phyloP scores from a whole-genome alignment of 257 asterid genomes.

The Ilex asprella region DNA sequence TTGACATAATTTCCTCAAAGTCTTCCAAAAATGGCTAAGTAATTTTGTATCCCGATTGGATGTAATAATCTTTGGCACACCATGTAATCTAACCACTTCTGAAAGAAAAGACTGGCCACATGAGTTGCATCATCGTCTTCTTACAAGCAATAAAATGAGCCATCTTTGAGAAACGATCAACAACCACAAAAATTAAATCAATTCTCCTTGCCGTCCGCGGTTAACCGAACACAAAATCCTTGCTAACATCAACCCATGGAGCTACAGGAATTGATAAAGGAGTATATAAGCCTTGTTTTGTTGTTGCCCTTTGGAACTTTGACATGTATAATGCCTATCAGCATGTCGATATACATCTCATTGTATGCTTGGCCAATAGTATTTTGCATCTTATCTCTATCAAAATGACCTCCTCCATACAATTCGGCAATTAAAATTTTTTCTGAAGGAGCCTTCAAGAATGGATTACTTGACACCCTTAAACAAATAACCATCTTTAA shows the following conservation, averaged over 20 bases:
- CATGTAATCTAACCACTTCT: not conserved
- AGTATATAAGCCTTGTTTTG: not conserved
- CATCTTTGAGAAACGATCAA: not conserved
- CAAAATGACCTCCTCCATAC: not conserved
- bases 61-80: not conserved
- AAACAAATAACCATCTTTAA: not conserved
- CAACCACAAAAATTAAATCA: not conserved
- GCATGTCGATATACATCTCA: not conserved
- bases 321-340: not conserved
- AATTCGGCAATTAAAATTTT: not conserved
- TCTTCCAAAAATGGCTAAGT: not conserved
- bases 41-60: not conserved
- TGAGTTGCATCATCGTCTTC: not conserved
- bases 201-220: not conserved
- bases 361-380: not conserved
- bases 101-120: not conserved
- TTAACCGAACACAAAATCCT: not conserved
- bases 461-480: not conserved
- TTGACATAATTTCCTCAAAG: not conserved
- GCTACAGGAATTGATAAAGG: not conserved
- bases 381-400: not conserved
- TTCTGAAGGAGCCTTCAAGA: not conserved
- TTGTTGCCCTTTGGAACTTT: not conserved
- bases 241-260: not conserved
- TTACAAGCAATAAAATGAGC: not conserved